Percentiles rank a stretch among this genome's conserved stretches.
Conservation (phyloP, 495 filamentous ascomycete genomes). For the Aeminium ludgeri region DNA sequence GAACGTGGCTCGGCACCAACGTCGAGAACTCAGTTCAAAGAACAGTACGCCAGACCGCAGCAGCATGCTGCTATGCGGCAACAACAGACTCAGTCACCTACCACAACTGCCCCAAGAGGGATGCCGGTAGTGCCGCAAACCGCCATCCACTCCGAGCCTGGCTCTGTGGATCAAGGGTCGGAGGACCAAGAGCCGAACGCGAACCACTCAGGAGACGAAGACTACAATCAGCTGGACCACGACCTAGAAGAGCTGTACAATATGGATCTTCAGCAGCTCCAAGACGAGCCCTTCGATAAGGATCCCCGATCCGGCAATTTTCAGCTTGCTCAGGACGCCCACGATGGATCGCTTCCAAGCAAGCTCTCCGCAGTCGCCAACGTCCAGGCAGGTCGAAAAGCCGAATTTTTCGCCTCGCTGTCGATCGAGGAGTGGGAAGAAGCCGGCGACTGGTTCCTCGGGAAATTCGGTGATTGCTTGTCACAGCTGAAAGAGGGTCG, state of each 20-base stretch:
- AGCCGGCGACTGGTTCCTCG: conserved; percentile 63
- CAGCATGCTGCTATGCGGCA: no score
- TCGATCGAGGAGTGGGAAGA: conserved; percentile 63
- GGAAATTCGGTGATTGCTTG: conserved; percentile 47
- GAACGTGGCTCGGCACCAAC: no score
- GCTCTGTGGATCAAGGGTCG: no score
- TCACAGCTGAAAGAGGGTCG: conserved; percentile 45
- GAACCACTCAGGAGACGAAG: neutral
- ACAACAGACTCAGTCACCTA: no score
- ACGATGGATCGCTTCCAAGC: neutral
- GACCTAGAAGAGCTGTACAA: conserved; percentile 1
- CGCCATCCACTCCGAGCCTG: no score
- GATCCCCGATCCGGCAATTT: conserved; percentile 24
- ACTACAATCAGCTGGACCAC: conserved; percentile 8
- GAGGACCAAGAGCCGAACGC: neutral
- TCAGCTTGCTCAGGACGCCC: conserved; percentile 20
- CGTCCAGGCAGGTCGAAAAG: conserved; percentile 30
- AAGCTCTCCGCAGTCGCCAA: conserved; percentile 19
- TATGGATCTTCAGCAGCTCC: conserved; percentile 32
- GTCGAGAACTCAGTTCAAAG: no score
- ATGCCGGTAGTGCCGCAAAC: no score
- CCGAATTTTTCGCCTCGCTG: conserved; percentile 46
- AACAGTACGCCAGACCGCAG: no score
- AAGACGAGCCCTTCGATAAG: conserved; percentile 36
- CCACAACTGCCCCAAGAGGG: no score